Base-by-base conservation (phyloP, 2,329 filamentous ascomycete genomes). In the Gremmenia infestans region DNA sequence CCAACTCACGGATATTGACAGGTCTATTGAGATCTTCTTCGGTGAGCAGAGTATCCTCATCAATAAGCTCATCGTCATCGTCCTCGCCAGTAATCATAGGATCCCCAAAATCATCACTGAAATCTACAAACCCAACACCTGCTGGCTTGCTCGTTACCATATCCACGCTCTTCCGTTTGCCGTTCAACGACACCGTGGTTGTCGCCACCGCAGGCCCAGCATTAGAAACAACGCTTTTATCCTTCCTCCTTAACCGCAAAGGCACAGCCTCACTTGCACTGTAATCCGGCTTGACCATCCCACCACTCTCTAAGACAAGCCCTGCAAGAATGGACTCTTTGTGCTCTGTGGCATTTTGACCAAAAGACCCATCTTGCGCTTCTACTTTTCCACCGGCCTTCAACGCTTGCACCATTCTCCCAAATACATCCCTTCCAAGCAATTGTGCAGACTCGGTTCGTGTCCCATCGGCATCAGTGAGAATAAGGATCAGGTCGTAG, bases 301-400 rank as follows among this genome's bases (percentile, higher is more conserved):
- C 86, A 17, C 81, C 80, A 12, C 76, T 80, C 47, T 83, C 78
- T 14, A 70, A 66, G 0, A 91, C 78, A 39, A 97, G 74, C 0
- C 93, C 93, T 0, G 91, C 89, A 47, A 97, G 77, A 48, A 97
- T 88, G 2, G 88, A 89, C 76, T 96, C 91, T n/a, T 82, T 82
- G 59, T 79, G 80, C 68, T 88, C 83, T 2, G 60, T 58, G 53
- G 66, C 68, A 52, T 73, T 67, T 46, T 75, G 66, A 4, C 68
- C 80, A 53, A 88, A 80, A 1, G 75, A 73, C 12, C 85, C 85
- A 70, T 89, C 83, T 71, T 94, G 88, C 49, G 84, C 83, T 66
- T 79, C 78, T 54, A 96, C 73, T 56, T 80, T 77, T 22, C 85
- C 91, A 12, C 86, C 87, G 1, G 82, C 71, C 69, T 84, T 88